Conservation (phyloP, 139 green algal species). For the Spirogloea muscicola region DNA sequence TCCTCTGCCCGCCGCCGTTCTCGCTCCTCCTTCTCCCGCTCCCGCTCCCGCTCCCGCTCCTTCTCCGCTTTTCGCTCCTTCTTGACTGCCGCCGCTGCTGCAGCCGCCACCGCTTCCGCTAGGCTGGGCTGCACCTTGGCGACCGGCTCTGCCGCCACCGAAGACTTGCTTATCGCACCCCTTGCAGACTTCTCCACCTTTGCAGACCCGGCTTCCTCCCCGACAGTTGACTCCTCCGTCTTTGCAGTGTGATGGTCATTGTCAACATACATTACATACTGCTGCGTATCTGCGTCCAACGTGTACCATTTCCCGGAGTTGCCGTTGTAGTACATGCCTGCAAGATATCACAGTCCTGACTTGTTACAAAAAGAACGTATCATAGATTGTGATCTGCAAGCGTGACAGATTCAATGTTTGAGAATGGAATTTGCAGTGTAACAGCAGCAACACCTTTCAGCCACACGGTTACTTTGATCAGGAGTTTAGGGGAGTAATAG, state of each 20-base stretch:
- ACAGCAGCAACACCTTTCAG: neutral
- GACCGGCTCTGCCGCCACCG: neutral
- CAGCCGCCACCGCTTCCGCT: neutral
- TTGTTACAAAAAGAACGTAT: constrained; percentile 14
- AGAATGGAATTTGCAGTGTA: neutral
- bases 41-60: neutral
- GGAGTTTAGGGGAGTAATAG: too few species aligned
- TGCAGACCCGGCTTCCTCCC: neutral
- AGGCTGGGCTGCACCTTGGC: neutral
- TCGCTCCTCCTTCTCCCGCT: neutral
- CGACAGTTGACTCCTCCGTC: neutral
- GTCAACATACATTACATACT: neutral
- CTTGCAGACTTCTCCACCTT: neutral
- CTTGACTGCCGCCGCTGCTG: neutral
- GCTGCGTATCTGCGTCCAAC: constrained; percentile 3
- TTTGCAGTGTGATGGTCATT: neutral
- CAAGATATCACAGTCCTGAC: too few species aligned
- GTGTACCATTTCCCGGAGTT: neutral
- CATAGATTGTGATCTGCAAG: neutral
- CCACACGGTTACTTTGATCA: too few species aligned
- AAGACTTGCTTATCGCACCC: neutral
- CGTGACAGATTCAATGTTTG: neutral
- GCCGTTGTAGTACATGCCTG: constrained; percentile 3
- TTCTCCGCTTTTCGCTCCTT: neutral
- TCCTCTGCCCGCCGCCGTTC: constrained; percentile 12